A percentile compares a stretch with the other conserved stretches of the same genome.
Conservation (phyloP, 2,329 filamentous ascomycete species). For the Chaetomiaceae sp. region DNA sequence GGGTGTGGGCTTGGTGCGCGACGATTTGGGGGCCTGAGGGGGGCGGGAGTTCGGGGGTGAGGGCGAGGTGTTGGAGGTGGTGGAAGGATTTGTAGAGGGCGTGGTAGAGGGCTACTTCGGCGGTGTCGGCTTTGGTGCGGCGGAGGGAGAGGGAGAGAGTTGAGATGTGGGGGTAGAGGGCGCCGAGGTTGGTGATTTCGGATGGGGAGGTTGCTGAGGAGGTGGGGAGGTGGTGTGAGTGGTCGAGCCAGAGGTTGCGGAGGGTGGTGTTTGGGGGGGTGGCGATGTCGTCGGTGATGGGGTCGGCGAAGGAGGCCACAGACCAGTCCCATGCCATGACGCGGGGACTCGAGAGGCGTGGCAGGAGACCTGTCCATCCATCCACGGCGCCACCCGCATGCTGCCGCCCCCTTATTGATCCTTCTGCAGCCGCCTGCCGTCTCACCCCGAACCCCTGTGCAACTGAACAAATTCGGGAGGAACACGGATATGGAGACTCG, state of each 20-base stretch:
- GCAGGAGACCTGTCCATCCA: too few species aligned
- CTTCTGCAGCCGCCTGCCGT: too few species aligned
- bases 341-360: background rate
- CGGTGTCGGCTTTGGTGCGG: background rate
- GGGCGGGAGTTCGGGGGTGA: background rate
- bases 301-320: slow-evolving; percentile 1
- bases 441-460: too few species aligned
- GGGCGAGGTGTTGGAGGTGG: background rate
- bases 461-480: too few species aligned
- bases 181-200: background rate
- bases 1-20: background rate
- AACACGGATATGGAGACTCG: too few species aligned
- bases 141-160: background rate
- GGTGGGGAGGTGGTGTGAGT: background rate
- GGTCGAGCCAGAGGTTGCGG: slow-evolving; percentile 3
- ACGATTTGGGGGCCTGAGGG: background rate
- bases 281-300: background rate
- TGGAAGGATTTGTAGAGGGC: background rate
- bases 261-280: background rate
- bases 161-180: background rate
- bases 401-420: too few species aligned
- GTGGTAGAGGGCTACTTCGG: background rate
- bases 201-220: background rate
- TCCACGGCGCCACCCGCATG: too few species aligned
- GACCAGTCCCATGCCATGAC: slow-evolving; percentile 4